Conservation (phyloP, 2,329 filamentous ascomycete species). For the Aspergillus quadrilineatus region DNA sequence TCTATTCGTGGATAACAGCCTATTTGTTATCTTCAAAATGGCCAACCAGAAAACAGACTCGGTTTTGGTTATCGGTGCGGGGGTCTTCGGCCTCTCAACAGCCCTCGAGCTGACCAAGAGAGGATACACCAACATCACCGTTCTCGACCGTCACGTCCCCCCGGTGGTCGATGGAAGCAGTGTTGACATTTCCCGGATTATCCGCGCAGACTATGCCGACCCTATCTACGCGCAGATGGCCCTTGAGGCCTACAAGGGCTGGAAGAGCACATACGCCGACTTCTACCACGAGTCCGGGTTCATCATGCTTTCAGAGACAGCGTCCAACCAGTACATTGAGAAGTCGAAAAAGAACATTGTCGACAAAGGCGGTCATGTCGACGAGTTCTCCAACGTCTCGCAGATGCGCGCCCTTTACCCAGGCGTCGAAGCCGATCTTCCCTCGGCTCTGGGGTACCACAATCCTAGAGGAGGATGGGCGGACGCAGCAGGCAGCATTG, state of each 20-base stretch:
- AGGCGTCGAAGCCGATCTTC: constrained; percentile 50
- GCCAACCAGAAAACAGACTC: constrained; percentile 25
- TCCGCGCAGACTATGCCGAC: constrained; percentile 67
- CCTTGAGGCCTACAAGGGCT: constrained; percentile 67
- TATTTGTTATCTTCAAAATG: constrained; percentile 4
- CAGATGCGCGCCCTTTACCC: constrained; percentile 20
- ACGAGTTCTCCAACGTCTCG: constrained; percentile 43
- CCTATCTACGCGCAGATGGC: constrained; percentile 70
- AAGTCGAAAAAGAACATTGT: constrained; percentile 36
- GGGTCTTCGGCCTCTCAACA: constrained; percentile 29
- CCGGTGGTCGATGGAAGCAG: constrained; percentile 40
- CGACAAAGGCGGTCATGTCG: constrained; percentile 35
- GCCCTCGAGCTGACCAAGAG: constrained; percentile 28
- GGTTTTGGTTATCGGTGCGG: constrained; percentile 31
- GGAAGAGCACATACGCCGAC: constrained; percentile 41
- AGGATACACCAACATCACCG: constrained; percentile 30
- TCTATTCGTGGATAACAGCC: background rate
- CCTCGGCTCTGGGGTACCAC: constrained; percentile 62
- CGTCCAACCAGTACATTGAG: constrained; percentile 26
- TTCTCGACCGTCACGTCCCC: constrained; percentile 35
- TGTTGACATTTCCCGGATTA: constrained; percentile 42
- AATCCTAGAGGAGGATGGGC: constrained; percentile 79
- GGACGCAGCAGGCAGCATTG: constrained; percentile 63
- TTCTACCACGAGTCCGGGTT: constrained; percentile 27
- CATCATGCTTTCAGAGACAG: constrained; percentile 27